Percentiles rank a stretch among this genome's conserved stretches.
phyloP scores from a whole-genome alignment of 2,329 filamentous ascomycete genomes.

The Fusarium annulatum region DNA sequence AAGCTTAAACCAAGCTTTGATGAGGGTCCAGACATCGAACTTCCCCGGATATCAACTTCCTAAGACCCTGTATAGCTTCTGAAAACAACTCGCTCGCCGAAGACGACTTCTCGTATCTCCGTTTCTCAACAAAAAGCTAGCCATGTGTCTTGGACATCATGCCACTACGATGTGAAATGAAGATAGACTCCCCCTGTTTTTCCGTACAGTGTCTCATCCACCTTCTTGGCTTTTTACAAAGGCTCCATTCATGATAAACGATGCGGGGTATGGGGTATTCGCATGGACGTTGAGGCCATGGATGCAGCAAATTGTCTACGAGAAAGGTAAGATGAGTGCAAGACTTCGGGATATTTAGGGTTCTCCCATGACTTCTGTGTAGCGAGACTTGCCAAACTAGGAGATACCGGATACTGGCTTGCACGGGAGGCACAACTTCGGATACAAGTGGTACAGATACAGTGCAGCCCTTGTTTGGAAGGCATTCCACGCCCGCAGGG shows the following conservation, averaged over 20 bases:
- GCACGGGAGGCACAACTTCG: neutral
- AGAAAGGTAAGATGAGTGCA: constrained; percentile 7
- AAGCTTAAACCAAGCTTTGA: constrained; percentile 1
- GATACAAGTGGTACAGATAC: neutral
- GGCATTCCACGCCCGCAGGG: neutral
- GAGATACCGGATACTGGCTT: neutral
- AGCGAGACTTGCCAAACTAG: neutral
- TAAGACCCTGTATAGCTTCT: neutral
- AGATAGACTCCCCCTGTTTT: neutral
- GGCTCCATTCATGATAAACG: neutral
- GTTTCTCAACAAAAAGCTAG: neutral
- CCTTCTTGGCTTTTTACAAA: constrained; percentile 3
- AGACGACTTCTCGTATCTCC: constrained; percentile 33
- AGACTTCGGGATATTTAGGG: constrained; percentile 34
- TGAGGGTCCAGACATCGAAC: constrained; percentile 1
- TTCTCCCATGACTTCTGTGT: neutral
- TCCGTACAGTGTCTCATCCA: constrained; percentile 26
- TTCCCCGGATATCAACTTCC: constrained; percentile 11
- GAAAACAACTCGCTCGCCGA: constrained; percentile 25
- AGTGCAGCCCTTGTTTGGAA: neutral
- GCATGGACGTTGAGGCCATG: neutral
- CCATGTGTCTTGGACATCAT: constrained; percentile 3
- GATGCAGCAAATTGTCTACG: neutral
- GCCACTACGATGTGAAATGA: constrained; percentile 3
- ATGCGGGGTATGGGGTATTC: constrained; percentile 31